Evolutionary conservation across 805 yeast species (phyloP), one percentile per base, ranked within the genome.

Genomic region (Wickerhamiella vanderwaltii): DNA sequence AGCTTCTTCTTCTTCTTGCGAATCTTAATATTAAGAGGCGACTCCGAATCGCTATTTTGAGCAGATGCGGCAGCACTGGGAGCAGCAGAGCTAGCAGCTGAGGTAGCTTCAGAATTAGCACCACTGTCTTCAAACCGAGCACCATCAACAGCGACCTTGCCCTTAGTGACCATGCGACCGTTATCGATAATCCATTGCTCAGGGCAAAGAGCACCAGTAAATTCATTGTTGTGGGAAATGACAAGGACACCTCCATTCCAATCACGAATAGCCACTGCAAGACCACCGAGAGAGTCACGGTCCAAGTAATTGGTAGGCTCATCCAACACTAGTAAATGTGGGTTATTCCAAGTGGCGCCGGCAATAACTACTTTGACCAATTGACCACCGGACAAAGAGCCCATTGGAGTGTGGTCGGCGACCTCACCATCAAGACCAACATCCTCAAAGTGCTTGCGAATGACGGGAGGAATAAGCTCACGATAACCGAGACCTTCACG

Each of bases 331-430:
- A 88, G 73, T 63, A 88, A 73, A 63, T 88, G 98, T 15, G 98
- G 98, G 60, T 88, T 91, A 66, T 91, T 88, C 98, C 98, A 88
- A 91, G 88, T 88, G 50, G 97, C 96, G 65, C 97, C 98, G 11
- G 97, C 97, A 67, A 88, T 88, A 46, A 88, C 98, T 49, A 88
- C 97, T 65, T 88, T 88, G 47, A 88, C 98, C 17, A 88, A 73
- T 68, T 88, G 98, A 56, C 98, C 98, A 61, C 98, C 98, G 19
- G 96, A 86, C 49, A 88, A 70, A 5, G 95, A 84, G 18, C 97
- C 96, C 73, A 88, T 68, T 41, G 95, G 95, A 15, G 96, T 88
- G 63, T 88, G 97, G 63, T 91, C 95, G 29, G 97, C 97, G 66
- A 88, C 87, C 57, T 88, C 98, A 52, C 96, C 93, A 56, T 91